phyloP scores from a whole-genome alignment of 441 rosid genomes.

The Gossypium laxum region DNA sequence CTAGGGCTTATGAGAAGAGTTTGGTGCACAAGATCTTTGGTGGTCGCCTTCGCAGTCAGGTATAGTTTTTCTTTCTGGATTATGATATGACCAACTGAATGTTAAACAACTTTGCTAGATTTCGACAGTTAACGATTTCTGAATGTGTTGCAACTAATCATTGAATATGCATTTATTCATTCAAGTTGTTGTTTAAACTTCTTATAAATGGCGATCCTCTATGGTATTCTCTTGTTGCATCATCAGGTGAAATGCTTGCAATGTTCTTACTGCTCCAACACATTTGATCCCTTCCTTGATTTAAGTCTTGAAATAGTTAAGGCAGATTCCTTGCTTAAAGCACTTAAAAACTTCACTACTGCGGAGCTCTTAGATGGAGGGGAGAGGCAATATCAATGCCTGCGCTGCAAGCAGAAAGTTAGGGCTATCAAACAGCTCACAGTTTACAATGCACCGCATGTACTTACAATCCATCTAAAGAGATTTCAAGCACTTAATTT shows the following conservation, averaged over 20 bases:
- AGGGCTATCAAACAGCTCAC: conserved; percentile 74
- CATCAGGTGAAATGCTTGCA: conserved; percentile 80
- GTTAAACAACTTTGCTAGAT: neutral
- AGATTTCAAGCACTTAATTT: conserved; percentile 69
- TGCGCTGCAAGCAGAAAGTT: conserved; percentile 78
- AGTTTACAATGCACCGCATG: conserved; percentile 76
- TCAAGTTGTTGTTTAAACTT: neutral
- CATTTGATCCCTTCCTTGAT: conserved; percentile 79
- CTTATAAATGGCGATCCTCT: neutral
- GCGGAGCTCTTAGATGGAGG: conserved; percentile 80
- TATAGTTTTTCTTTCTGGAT: conserved; percentile 18
- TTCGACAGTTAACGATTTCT: neutral
- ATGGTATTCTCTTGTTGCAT: neutral
- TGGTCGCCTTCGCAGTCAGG: conserved; percentile 89
- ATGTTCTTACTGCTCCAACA: conserved; percentile 71
- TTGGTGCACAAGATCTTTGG: conserved; percentile 92
- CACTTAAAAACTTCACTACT: conserved; percentile 65
- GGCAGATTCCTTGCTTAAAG: conserved; percentile 67
- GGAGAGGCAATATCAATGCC: conserved; percentile 77
- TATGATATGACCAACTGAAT: neutral
- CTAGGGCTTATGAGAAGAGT: conserved; percentile 84
- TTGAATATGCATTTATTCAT: neutral
- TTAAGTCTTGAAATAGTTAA: conserved; percentile 74
- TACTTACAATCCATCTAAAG: conserved; percentile 73
- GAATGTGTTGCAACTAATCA: neutral